A percentile compares a stretch with the other conserved stretches of the same genome.
These are phyloP conservation scores for Cryptococcus maquisensis DNA, from an alignment of 1,284 basidiomycete species.

Conservation along the genomic window DNA sequence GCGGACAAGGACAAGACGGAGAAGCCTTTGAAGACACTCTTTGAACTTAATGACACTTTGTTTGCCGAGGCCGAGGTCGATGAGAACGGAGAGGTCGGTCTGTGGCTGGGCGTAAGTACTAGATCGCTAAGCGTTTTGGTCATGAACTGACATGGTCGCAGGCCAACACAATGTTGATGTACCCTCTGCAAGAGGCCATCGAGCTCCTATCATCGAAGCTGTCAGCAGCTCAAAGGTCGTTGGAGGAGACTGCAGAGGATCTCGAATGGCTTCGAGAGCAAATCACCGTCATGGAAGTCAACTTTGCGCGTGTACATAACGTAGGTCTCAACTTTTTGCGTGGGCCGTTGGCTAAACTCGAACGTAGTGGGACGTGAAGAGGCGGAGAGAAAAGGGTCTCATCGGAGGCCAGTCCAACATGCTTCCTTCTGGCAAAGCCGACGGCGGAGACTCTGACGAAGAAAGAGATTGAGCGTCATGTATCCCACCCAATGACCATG, in stretches of 20 bases:
- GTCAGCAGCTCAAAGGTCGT: slow-evolving; percentile 63
- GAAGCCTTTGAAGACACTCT: slow-evolving; percentile 74
- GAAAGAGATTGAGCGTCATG: slow-evolving; percentile 14
- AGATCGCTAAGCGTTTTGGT: neutral
- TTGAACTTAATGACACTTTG: slow-evolving; percentile 93
- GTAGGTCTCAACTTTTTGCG: slow-evolving; percentile 23
- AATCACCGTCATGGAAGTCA: slow-evolving; percentile 96
- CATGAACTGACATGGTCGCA: neutral
- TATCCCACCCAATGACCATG: neutral
- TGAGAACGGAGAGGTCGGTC: slow-evolving; percentile 80
- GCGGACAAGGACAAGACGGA: slow-evolving; percentile 50
- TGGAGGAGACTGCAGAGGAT: slow-evolving; percentile 75
- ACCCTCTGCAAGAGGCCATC: slow-evolving; percentile 78
- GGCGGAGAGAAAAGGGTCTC: slow-evolving; percentile 17
- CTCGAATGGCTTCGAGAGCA: slow-evolving; percentile 92
- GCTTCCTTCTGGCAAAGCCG: slow-evolving; percentile 14
- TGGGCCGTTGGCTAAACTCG: neutral
- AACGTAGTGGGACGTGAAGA: slow-evolving; percentile 49
- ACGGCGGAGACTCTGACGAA: slow-evolving; percentile 19
- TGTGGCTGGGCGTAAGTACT: slow-evolving; percentile 91
- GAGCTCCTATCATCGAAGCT: slow-evolving; percentile 74
- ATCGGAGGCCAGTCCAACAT: slow-evolving; percentile 12
- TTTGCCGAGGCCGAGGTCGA: slow-evolving; percentile 86
- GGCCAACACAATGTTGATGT: slow-evolving; percentile 98
- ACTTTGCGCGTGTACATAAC: slow-evolving; percentile 93